Evolutionary conservation across 2,329 filamentous ascomycete genomes (phyloP), one percentile per base, ranked within the genome.

Genomic region (Ceratocystis papillata): DNA sequence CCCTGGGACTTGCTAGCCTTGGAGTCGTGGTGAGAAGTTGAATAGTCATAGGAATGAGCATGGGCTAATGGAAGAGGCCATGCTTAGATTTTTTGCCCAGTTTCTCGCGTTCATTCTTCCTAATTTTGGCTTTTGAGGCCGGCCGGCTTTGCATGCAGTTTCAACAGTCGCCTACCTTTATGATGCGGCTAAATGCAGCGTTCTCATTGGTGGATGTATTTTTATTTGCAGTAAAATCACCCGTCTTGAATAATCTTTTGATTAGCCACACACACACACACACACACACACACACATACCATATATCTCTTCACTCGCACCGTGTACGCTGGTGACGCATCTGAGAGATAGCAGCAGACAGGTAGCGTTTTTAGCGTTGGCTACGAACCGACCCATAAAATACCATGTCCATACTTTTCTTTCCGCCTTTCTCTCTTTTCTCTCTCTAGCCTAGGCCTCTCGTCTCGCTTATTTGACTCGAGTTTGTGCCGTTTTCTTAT

Each of bases 121-220:
- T 15, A 41, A 5, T 17, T 59, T 12, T 59, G 28, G 3, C 15
- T 17, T 41, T 41, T 41, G 37, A 41, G 37, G 37, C 37, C 37
- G 37, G 37, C 37, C 12, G 17, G 46, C 50, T 55, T 28, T 55
- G 50, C 46, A 22, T 48, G 50, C 50, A 15, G 55, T 59, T 59
- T 59, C 55, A 59, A 59, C 28, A 59, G 55, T 33, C 55, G 25
- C 28, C n/a, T 59, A 10, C 33, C 17, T 33, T 25, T 5, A 7
- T 59, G 25, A 15, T 59, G 55, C 55, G 55, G 55, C 55, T 59
- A 59, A 33, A 59, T 59, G 7, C 28, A 8, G 28, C 15, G 10
- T 6, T 59, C 25, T 59, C 25, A 59, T 59, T 59, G 55, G 55
- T 59, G 55, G 55, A 37, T 30, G 28, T 17, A 33, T 20, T 37